Evolutionary conservation across 2,329 filamentous ascomycete species (phyloP), one percentile per base, ranked within the genome.

Genomic region (Pochonia chlamydosporia): DNA sequence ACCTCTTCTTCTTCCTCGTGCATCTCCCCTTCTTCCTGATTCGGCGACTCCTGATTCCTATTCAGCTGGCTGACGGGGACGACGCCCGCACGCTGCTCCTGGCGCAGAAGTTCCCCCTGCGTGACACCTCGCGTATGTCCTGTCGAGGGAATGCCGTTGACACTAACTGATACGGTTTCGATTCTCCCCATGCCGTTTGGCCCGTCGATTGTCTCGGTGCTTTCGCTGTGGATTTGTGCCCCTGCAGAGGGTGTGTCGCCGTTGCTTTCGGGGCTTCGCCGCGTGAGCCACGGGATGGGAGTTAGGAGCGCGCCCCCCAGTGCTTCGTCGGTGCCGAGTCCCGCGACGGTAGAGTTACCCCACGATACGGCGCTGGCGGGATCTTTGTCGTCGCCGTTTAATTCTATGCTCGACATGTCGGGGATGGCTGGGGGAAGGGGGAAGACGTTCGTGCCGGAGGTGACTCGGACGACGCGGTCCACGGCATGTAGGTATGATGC

Each of bases 241-340:
- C 65, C 66, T 26, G 58, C 56, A 3, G 57, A 59, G 13, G 49
- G 24, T 10, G 39, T 14, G 8, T 49, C 48, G 6, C 57, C 58
- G 6, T 55, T 56, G 47, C 55, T 61, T 46, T 64, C 61, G 4
- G 63, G 60, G 25, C 62, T 64, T 31, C 56, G 61, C 35, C 70
- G 66, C 23, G 68, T 74, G 43, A 97, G 71, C 93, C 93, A 99
- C 0, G 91, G 88, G 48, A 99, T 97, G 1, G 92, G 93, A 1
- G 92, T 97, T 43, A 99, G 74, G 16, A 96, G 74, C 0, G 93
- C 93, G 6, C 93, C 93, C 20, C 92, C 92, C 1, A 97, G 72
- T 11, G 85, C 86, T 63, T 96, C 92, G 58, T 97, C 92, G 42
- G 87, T 89, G 2, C 89, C 91, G 6, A 92, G 71, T 11, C 71